phyloP scores from a whole-genome alignment of 2,329 filamentous ascomycete species.

The Fusarium clavum region DNA sequence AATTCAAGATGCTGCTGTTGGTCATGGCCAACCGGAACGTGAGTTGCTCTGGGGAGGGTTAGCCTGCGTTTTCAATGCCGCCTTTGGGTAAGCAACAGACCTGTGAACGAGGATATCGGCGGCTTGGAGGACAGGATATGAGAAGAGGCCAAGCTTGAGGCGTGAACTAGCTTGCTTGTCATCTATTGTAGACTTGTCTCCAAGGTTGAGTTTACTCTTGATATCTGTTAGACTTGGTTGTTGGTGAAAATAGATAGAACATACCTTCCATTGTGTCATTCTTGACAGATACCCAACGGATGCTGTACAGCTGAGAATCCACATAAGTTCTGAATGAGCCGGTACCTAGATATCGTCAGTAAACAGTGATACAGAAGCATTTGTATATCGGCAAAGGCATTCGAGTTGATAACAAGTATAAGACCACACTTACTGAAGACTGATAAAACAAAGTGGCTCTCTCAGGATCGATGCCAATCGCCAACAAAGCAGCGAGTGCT shows the following conservation, averaged over 20 bases:
- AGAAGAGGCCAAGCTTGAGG: constrained; percentile 90
- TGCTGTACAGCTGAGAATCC: constrained; percentile 92
- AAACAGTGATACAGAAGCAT: neutral
- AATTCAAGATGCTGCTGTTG: constrained; percentile 96
- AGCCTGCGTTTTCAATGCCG: neutral
- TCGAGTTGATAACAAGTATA: neutral
- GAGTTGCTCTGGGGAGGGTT: constrained; percentile 72
- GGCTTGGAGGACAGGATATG: constrained; percentile 94
- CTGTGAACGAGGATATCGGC: constrained; percentile 92
- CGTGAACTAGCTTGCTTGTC: constrained; percentile 67
- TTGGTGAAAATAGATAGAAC: neutral
- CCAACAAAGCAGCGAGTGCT: constrained; percentile 82
- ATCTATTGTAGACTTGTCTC: constrained; percentile 67
- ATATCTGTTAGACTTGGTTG: constrained; percentile 9
- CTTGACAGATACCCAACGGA: constrained; percentile 93
- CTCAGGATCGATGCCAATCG: constrained; percentile 84
- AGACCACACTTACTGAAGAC: constrained; percentile 68
- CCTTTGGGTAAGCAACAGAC: constrained; percentile 50
- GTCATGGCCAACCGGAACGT: constrained; percentile 97
- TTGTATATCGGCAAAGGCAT: neutral
- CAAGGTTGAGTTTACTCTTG: constrained; percentile 78
- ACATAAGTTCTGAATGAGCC: constrained; percentile 92
- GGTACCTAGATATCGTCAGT: constrained; percentile 64
- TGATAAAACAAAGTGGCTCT: constrained; percentile 85
- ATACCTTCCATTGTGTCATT: constrained; percentile 99